phyloP scores from a whole-genome alignment of 2,329 filamentous ascomycete genomes.

The Waltergamsia citrina region DNA sequence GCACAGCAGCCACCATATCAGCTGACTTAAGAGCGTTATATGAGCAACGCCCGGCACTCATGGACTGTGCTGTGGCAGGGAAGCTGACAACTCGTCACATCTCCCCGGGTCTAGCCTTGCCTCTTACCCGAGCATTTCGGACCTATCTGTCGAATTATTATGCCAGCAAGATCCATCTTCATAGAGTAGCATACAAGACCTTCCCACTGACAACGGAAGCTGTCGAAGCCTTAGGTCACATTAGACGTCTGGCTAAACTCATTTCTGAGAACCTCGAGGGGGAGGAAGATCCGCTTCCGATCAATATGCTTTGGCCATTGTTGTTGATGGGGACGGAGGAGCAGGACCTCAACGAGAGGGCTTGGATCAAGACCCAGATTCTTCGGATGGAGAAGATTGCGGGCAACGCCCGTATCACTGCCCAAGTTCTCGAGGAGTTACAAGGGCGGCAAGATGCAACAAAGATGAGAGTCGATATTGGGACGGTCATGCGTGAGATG shows the following conservation, averaged over 20 bases:
- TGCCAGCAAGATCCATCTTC: conserved; percentile 45
- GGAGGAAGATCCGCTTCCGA: conserved; percentile 36
- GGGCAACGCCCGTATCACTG: conserved; percentile 31
- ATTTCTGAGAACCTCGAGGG: conserved; percentile 28
- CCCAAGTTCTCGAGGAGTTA: conserved; percentile 34
- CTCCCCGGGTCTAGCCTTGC: conserved; percentile 35
- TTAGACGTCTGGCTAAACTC: conserved; percentile 33
- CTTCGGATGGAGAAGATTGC: conserved; percentile 34
- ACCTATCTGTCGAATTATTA: conserved; percentile 48
- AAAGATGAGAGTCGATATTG: conserved; percentile 30
- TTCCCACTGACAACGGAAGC: conserved; percentile 41
- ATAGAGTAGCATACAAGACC: conserved; percentile 45
- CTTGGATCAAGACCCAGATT: conserved; percentile 42
- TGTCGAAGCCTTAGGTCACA: conserved; percentile 34
- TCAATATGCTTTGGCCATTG: conserved; percentile 48
- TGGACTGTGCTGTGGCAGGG: conserved; percentile 45
- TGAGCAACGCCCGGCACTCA: conserved; percentile 38
- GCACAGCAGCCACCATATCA: conserved; percentile 37
- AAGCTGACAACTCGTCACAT: conserved; percentile 37
- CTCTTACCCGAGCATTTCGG: conserved; percentile 41
- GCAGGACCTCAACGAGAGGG: conserved; percentile 33
- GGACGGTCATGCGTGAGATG: conserved; percentile 35
- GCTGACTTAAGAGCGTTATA: conserved; percentile 39
- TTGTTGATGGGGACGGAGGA: conserved; percentile 47
- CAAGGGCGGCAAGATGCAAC: conserved; percentile 29